These are phyloP conservation scores for Geoglossum glabrum DNA, from an alignment of 495 filamentous ascomycete genomes.

Conservation along the genomic window DNA sequence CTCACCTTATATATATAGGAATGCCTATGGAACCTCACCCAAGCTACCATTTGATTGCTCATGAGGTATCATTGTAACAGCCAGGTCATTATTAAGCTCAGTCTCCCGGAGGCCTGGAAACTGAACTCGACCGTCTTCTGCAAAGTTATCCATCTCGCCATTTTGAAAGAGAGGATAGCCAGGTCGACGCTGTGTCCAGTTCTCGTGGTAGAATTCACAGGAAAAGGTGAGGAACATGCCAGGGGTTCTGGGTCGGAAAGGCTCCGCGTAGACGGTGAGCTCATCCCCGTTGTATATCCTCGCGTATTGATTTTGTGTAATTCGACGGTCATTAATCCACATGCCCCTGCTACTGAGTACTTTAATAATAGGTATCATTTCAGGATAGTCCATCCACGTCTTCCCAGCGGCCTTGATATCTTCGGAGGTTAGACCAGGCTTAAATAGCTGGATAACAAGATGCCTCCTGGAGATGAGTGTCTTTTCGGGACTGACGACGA, in stretches of 20 bases:
- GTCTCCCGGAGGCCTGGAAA: background rate
- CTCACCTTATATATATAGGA: too few relatives aligned
- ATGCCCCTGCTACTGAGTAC: background rate
- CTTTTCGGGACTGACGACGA: constrained; percentile 39
- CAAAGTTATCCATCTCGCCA: background rate
- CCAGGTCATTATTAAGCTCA: background rate
- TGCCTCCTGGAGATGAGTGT: constrained; percentile 59
- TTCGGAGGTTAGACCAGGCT: constrained; percentile 17
- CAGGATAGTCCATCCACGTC: background rate
- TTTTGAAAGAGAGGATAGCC: background rate
- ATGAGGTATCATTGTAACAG: background rate
- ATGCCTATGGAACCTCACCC: too few relatives aligned
- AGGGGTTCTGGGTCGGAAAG: background rate
- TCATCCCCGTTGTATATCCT: constrained; percentile 1
- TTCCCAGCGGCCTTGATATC: background rate
- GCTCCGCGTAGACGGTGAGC: background rate
- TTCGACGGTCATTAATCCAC: background rate
- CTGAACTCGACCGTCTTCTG: background rate
- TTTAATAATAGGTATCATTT: background rate
- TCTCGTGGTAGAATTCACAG: constrained; percentile 22
- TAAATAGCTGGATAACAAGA: constrained; percentile 58
- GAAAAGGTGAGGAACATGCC: constrained; percentile 9
- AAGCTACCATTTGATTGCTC: background rate
- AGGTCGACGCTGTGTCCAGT: background rate
- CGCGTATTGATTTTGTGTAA: background rate